Evolutionary conservation across 2,329 filamentous ascomycete species (phyloP), one percentile per base, ranked within the genome.

Genomic region (Xylariaceae sp.): DNA sequence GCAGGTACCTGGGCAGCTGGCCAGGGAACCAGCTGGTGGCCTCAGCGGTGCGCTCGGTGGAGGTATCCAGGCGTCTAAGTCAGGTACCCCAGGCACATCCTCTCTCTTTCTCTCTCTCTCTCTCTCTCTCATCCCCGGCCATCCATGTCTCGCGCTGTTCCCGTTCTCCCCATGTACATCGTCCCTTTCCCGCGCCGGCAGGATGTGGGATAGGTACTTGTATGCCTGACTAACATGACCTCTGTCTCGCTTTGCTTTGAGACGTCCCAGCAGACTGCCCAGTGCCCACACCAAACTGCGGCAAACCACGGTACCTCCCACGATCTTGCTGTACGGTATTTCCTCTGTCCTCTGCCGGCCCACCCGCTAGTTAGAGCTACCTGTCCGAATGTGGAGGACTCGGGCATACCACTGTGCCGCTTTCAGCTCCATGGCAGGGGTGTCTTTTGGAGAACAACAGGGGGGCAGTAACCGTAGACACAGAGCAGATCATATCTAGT

Each of bases 371-470:
- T 42, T 47, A 29, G 22, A 43, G 41, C 41, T 43, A 43, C 41
- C 55, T 54, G 53, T 56, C 49, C 47, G 42, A 59, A 57, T 47
- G 51, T 50, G 44, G 54, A 51, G 49, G 42, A 47, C 40, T 49
- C 36, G 52, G 40, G 36, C 45, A 46, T 49, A 30, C 49, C 56
- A 21, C 54, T 56, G 56, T 59, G 54, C 55, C 47, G 40, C 37
- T 43, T 57, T 57, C 57, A 59, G 57, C 57, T 57, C 51, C 49
- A 50, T 48, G 49, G 43, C 55, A 59, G 49, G 57, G 57, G 36
- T 51, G 41, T 18, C 43, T 49, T 22, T 58, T 58, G 56, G 56
- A 58, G 56, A 56, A 30, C 37, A 42, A 47, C 16, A 53, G 55
- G 53, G 55, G 55, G 55, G 37, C 22, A 22, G n/a, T 10, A 8